phyloP scores from a whole-genome alignment of 495 filamentous ascomycete genomes.

The Annulohypoxylon bovei region DNA sequence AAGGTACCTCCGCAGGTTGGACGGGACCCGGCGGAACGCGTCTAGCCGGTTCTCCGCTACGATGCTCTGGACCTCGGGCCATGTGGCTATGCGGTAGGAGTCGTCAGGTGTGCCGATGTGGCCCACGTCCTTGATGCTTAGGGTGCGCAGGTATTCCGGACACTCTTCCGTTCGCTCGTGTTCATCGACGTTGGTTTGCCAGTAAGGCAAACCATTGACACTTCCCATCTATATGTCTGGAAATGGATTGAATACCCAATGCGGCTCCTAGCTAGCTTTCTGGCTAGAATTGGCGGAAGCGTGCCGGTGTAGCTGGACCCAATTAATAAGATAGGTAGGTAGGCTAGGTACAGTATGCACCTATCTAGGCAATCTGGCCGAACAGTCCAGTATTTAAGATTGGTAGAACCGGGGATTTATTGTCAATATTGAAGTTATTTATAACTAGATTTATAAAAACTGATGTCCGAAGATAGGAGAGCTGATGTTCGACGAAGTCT shows the following conservation, averaged over 20 bases:
- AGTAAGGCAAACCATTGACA: constrained; percentile 67
- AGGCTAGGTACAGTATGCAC: too few species aligned
- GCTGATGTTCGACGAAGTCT: constrained; percentile 12
- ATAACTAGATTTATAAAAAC: background rate
- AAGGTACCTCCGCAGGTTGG: constrained; percentile 76
- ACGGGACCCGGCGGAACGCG: constrained; percentile 76
- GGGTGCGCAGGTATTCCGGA: constrained; percentile 71
- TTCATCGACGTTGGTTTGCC: constrained; percentile 79
- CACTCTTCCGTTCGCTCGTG: constrained; percentile 69
- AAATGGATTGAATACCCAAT: background rate
- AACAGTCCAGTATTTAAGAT: background rate
- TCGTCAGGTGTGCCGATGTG: constrained; percentile 74
- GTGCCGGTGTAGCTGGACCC: background rate
- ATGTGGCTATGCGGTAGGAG: constrained; percentile 65
- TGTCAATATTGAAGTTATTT: constrained; percentile 32
- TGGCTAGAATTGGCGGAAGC: background rate
- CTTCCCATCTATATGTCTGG: constrained; percentile 40
- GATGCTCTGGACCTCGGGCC: constrained; percentile 70
- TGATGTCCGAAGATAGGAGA: background rate
- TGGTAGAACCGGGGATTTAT: constrained; percentile 11
- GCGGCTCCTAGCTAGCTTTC: background rate
- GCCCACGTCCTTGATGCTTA: constrained; percentile 63
- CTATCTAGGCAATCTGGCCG: too few species aligned
- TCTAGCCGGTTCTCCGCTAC: constrained; percentile 74
- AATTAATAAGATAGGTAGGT: background rate